phyloP scores from a whole-genome alignment of 371 early-diverging fungal species.

The Syncephalastrum contaminatum region DNA sequence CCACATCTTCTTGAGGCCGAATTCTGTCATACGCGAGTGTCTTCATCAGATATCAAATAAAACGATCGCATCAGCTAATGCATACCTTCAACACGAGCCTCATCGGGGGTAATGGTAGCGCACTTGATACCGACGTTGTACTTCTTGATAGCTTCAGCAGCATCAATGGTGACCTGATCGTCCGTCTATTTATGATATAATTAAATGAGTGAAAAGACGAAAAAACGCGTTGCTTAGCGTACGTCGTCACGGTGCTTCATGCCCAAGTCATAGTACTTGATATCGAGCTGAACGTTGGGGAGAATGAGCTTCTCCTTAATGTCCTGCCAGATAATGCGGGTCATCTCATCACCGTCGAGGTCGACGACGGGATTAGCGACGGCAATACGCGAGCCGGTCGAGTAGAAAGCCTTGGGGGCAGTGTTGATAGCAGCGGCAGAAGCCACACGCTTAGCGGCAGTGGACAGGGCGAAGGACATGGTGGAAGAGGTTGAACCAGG shows the following conservation, averaged over 20 bases:
- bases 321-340: conserved; percentile 92
- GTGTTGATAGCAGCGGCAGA: background rate
- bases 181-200: conserved; percentile 27
- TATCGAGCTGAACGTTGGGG: conserved; percentile 84
- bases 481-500: no score
- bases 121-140: conserved; percentile 96
- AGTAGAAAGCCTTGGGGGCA: conserved; percentile 13
- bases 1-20: conserved; percentile 93
- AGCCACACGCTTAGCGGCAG: conserved; percentile 1
- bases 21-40: conserved; percentile 52
- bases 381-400: conserved; percentile 58
- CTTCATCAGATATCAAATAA: no score
- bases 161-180: conserved; percentile 83
- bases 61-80: background rate
- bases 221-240: conserved; percentile 7
- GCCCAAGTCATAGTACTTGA: conserved; percentile 92
- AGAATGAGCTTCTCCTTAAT: conserved; percentile 93
- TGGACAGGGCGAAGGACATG: no score
- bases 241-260: conserved; percentile 88
- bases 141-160: conserved; percentile 91
- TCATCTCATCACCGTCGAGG: conserved; percentile 98
- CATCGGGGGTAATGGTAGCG: conserved; percentile 95
- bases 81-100: conserved; percentile 78
- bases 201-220: background rate
- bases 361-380: conserved; percentile 85